A percentile compares a stretch with the other conserved stretches of the same genome.
Evolutionary conservation across 768 basidiomycete genomes (phyloP).

Genomic region (Candolleomyces eurysporus): DNA sequence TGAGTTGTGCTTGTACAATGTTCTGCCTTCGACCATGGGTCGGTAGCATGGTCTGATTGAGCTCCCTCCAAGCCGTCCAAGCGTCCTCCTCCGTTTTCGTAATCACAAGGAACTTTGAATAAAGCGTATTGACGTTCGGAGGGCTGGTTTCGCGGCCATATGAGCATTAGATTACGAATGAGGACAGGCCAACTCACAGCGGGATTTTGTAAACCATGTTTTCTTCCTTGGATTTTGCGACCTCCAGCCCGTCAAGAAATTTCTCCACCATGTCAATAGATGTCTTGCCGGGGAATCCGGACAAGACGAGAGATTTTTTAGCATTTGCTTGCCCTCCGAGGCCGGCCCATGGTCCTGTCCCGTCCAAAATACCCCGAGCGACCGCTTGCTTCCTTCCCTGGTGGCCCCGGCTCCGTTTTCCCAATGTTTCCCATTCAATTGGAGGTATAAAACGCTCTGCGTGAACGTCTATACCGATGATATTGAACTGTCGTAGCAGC

Average conservation of each 20-base stretch:
- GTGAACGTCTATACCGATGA: constrained; percentile 44
- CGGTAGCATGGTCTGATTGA: constrained; percentile 55
- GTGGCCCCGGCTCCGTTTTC: constrained; percentile 21
- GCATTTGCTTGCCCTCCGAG: constrained; percentile 40
- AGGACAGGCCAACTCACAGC: constrained; percentile 35
- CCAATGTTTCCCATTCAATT: constrained; percentile 11
- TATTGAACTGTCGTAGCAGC: constrained; percentile 38
- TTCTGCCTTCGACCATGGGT: constrained; percentile 12
- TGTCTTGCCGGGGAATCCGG: neutral
- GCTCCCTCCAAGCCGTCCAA: constrained; percentile 57
- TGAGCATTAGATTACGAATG: neutral
- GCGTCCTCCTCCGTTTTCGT: constrained; percentile 62
- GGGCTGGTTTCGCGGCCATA: constrained; percentile 24
- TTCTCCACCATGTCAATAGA: constrained; percentile 30
- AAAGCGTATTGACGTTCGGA: constrained; percentile 37
- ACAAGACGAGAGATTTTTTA: constrained; percentile 31
- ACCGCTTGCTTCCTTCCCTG: constrained; percentile 28
- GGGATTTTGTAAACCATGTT: constrained; percentile 49
- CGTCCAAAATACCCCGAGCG: constrained; percentile 21
- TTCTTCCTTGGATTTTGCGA: constrained; percentile 38
- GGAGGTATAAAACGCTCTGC: constrained; percentile 26
- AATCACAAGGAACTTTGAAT: constrained; percentile 55
- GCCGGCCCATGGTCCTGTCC: constrained; percentile 53
- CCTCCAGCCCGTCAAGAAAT: constrained; percentile 42
- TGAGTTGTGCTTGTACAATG: constrained; percentile 23